Conservation (phyloP, 352 stramenopile genomes). For the Globisporangium mamillatum region DNA sequence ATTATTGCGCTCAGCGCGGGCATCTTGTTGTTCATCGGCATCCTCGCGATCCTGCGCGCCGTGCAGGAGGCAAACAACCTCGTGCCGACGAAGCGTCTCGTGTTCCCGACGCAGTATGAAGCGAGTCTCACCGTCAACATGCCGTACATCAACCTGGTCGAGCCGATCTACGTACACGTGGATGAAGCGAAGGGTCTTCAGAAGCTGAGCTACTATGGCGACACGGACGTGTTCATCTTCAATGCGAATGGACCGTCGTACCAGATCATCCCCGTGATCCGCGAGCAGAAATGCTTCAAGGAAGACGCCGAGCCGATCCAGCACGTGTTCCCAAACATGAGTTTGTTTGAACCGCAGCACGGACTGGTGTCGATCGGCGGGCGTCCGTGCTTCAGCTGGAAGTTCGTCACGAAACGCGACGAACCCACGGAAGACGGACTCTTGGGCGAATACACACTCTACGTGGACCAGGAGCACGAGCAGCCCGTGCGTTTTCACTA, state of each 20-base stretch:
- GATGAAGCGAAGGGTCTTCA: conserved; percentile 70
- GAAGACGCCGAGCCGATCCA: conserved; percentile 57
- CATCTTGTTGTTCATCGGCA: conserved; percentile 78
- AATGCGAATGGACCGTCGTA: conserved; percentile 78
- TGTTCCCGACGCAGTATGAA: conserved; percentile 84
- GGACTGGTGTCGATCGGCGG: conserved; percentile 70
- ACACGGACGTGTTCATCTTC: conserved; percentile 86
- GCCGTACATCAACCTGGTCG: conserved; percentile 87
- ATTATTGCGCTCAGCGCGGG: conserved; percentile 76
- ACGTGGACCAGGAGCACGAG: conserved; percentile 74
- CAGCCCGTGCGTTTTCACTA: conserved; percentile 85
- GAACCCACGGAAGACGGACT: conserved; percentile 60
- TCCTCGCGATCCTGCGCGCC: conserved; percentile 78
- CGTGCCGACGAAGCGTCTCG: conserved; percentile 58
- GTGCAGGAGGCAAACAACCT: conserved; percentile 78
- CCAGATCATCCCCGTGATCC: conserved; percentile 81
- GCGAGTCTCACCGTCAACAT: conserved; percentile 86
- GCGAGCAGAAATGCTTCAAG: conserved; percentile 73
- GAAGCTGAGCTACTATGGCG: conserved; percentile 88
- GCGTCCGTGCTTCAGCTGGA: conserved; percentile 80
- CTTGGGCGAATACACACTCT: conserved; percentile 85
- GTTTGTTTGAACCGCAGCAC: conserved; percentile 80
- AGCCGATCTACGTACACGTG: conserved; percentile 85
- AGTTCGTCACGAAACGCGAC: conserved; percentile 59
- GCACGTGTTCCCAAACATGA: conserved; percentile 85